Evolutionary conservation across 768 basidiomycete species (phyloP).

Genomic region (Hericium alpestre): DNA sequence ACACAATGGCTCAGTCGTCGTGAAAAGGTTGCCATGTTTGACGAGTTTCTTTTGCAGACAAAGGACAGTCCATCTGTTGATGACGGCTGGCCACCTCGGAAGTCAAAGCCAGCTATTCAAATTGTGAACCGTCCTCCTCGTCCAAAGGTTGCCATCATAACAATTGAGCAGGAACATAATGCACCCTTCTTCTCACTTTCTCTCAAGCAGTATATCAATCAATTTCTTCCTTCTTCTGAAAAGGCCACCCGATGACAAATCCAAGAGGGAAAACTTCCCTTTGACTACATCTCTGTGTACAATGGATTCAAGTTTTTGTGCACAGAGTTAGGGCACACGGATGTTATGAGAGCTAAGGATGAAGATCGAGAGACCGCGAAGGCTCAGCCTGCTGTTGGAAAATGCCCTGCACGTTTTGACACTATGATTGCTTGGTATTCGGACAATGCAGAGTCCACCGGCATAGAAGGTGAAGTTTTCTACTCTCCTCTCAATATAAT

Average conservation of each 20-base stretch:
- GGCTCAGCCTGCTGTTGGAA: too few species aligned
- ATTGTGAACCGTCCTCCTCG: not conserved
- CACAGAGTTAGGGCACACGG: too few species aligned
- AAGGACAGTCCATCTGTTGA: slow-evolving; percentile 9
- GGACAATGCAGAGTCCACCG: not conserved
- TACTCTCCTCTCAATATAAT: not conserved
- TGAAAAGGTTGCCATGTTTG: slow-evolving; percentile 18
- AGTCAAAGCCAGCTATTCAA: not conserved
- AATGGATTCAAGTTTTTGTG: not conserved
- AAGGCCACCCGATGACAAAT: not conserved
- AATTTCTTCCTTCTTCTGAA: not conserved
- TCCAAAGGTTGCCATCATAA: not conserved
- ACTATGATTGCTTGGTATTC: not conserved
- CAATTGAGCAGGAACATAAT: not conserved
- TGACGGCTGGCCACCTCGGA: not conserved
- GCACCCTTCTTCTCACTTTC: not conserved
- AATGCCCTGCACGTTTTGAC: too few species aligned
- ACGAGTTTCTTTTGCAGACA: slow-evolving; percentile 2
- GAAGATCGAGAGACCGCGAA: too few species aligned
- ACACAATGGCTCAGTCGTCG: slow-evolving; percentile 23
- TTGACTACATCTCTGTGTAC: not conserved
- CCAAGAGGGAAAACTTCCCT: not conserved
- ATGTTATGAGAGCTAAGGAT: too few species aligned
- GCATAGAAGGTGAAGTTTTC: not conserved
- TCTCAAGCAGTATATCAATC: not conserved